These are phyloP conservation scores for Glycine latifolia DNA, from an alignment of 306 rosid genomes.

Conservation along the genomic window DNA sequence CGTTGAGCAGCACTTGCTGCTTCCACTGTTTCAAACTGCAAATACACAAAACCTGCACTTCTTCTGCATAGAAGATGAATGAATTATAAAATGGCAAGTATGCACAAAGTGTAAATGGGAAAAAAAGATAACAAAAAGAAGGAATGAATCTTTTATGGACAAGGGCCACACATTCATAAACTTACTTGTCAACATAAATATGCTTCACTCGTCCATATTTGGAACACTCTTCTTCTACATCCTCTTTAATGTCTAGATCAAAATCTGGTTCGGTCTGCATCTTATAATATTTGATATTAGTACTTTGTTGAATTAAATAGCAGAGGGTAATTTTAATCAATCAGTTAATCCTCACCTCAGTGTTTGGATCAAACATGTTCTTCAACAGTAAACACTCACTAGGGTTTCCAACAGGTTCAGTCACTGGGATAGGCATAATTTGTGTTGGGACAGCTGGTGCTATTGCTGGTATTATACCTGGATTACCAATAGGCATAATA, in stretches of 20 bases:
- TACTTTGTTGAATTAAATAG: constrained; percentile 18
- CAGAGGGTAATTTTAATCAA: constrained; percentile 16
- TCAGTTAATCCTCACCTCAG: constrained; percentile 70
- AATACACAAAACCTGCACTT: constrained; percentile 90
- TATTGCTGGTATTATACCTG: constrained; percentile 53
- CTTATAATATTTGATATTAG: constrained; percentile 44
- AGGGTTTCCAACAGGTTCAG: constrained; percentile 83
- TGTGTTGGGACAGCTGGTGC: constrained; percentile 58
- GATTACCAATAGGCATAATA: constrained; percentile 76
- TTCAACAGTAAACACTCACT: constrained; percentile 88
- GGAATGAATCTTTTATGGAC: constrained; percentile 8
- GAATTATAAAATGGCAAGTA: constrained; percentile 5
- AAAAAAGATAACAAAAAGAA: background rate
- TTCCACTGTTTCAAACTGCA: constrained; percentile 82
- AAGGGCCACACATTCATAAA: background rate
- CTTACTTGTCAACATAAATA: constrained; percentile 80
- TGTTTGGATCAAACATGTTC: constrained; percentile 94
- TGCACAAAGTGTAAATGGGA: background rate
- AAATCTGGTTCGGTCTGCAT: constrained; percentile 88
- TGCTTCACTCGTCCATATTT: constrained; percentile 91
- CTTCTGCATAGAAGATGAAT: constrained; percentile 59
- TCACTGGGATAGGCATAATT: constrained; percentile 31
- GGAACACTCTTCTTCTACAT: constrained; percentile 95
- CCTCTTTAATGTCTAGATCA: constrained; percentile 91
- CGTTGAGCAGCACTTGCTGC: constrained; percentile 90